A percentile compares a stretch with the other conserved stretches of the same genome.
These are phyloP conservation scores for Epicoccum nigrum DNA, from an alignment of 2,329 filamentous ascomycete species.

Conservation along the genomic window DNA sequence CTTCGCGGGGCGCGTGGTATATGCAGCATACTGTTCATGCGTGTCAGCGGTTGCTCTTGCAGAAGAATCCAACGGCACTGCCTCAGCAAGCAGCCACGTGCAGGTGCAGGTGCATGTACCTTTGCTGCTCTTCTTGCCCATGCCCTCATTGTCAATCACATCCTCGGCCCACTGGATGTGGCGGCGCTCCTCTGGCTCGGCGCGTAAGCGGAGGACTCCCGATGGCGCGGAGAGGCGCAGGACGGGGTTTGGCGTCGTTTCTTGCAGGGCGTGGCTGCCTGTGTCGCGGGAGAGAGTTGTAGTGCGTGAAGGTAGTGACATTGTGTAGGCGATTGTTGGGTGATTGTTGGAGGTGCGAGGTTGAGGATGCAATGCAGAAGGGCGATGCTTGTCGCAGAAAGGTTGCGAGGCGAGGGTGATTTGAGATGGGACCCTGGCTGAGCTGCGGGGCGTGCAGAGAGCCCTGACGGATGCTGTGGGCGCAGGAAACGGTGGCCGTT, in stretches of 20 bases:
- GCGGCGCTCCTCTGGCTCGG: constrained; percentile 54
- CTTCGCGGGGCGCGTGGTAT: constrained; percentile 79
- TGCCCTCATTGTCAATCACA: constrained; percentile 92
- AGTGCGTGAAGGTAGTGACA: constrained; percentile 27
- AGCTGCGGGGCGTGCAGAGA: constrained; percentile 6
- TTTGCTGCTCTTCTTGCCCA: constrained; percentile 94
- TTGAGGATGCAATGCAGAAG: background rate
- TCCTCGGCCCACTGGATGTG: constrained; percentile 91
- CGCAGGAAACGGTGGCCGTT: too few species aligned
- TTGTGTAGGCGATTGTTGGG: background rate
- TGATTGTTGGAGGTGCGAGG: background rate
- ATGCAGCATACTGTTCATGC: constrained; percentile 88
- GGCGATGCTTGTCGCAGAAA: background rate
- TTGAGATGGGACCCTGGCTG: constrained; percentile 6
- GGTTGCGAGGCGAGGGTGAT: constrained; percentile 1
- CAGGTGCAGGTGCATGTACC: constrained; percentile 59
- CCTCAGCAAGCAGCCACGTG: too few species aligned
- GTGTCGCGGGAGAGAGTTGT: constrained; percentile 26
- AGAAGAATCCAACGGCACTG: too few species aligned
- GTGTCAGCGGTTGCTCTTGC: constrained; percentile 2
- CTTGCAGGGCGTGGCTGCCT: constrained; percentile 34
- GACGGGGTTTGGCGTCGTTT: constrained; percentile 37
- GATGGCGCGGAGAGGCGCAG: constrained; percentile 44
- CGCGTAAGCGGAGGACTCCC: constrained; percentile 50
- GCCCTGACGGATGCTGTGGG: background rate